Evolutionary conservation across 2,329 filamentous ascomycete species (phyloP).

Genomic region (Fusarium tricinctum): DNA sequence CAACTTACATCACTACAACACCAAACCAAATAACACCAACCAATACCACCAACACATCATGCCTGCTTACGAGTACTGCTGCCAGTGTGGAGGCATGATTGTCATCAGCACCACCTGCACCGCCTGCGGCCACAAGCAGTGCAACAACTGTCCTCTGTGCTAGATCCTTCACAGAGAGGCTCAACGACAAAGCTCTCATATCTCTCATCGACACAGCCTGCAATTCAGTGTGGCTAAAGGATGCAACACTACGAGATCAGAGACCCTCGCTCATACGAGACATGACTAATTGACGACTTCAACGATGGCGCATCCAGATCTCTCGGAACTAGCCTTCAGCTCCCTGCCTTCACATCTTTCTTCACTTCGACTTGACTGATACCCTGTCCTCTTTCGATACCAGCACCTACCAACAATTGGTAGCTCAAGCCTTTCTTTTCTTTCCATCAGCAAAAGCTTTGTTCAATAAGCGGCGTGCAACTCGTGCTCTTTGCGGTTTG

Average conservation of each 20-base stretch:
- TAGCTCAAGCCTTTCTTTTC: slow-evolving; percentile 6
- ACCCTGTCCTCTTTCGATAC: slow-evolving; percentile 26
- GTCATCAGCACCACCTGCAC: slow-evolving; percentile 69
- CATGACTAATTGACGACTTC: slow-evolving; percentile 32
- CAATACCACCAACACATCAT: slow-evolving; percentile 45
- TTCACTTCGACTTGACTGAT: slow-evolving; percentile 36
- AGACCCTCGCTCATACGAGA: slow-evolving; percentile 21
- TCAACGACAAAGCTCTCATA: slow-evolving; percentile 12
- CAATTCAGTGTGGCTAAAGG: background rate
- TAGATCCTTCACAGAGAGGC: slow-evolving; percentile 43
- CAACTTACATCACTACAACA: slow-evolving; percentile 16
- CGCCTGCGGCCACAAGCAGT: slow-evolving; percentile 65
- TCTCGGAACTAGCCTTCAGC: background rate
- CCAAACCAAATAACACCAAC: slow-evolving; percentile 3
- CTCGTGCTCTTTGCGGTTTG: background rate
- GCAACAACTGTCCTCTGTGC: slow-evolving; percentile 60
- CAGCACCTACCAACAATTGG: slow-evolving; percentile 11
- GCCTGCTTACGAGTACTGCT: slow-evolving; percentile 67
- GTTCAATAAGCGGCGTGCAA: background rate
- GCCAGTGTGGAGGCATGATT: slow-evolving; percentile 68
- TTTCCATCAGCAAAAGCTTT: slow-evolving; percentile 5
- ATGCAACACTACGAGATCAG: slow-evolving; percentile 15
- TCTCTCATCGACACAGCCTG: background rate
- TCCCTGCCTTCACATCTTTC: slow-evolving; percentile 6
- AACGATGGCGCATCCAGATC: slow-evolving; percentile 26